Evolutionary conservation across 208 protist species (phyloP), one percentile per base, ranked within the genome.

Genomic region (Crithidia mellificae): DNA sequence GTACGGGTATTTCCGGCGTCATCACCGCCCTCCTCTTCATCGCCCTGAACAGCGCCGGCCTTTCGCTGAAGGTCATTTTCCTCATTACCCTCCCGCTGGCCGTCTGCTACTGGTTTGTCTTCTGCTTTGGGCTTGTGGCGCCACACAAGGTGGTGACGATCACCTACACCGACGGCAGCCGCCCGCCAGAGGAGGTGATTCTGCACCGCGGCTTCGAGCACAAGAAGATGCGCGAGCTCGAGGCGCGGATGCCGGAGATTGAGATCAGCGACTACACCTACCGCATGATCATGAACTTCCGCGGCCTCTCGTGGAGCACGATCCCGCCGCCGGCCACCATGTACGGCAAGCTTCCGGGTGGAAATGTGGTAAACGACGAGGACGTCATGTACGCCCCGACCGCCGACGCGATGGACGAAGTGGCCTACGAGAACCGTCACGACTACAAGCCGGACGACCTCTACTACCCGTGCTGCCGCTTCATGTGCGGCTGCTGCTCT

Each of bases 1-100:
- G 93, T 38, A 97, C 93, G 11, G 93, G 93, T 49, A 81, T 93
- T 29, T 93, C 93, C 11, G 93, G 93, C 55, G 91, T 97, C 12
- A 65, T 76, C 50, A 75, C 88, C 1, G 80, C 90, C 32, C 62
- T 93, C 0, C 65, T 96, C 38, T 95, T 90, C 62, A 73, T 97
- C n/a, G 78, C 61, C 15, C 52, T 97, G 22, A 77, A 64, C 12
- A 78, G 71, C 51, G 81, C 80, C 5, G 79, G 80, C 0, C 39
- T 96, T 30, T 76, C 50, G 15, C 66, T 88, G 51, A 49, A 68
- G 38, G 57, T 62, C 4, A 89, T 86, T 17, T 97, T 97, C 41
- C 78, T 93, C 24, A 55, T 88, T n/a, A 85, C 83, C 39, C 82
- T 85, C 15, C 87, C 88, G n/a, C 55, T 92, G 4, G 46, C 66